phyloP scores from a whole-genome alignment of 208 protist genomes.

The Trypanosoma lewisi region DNA sequence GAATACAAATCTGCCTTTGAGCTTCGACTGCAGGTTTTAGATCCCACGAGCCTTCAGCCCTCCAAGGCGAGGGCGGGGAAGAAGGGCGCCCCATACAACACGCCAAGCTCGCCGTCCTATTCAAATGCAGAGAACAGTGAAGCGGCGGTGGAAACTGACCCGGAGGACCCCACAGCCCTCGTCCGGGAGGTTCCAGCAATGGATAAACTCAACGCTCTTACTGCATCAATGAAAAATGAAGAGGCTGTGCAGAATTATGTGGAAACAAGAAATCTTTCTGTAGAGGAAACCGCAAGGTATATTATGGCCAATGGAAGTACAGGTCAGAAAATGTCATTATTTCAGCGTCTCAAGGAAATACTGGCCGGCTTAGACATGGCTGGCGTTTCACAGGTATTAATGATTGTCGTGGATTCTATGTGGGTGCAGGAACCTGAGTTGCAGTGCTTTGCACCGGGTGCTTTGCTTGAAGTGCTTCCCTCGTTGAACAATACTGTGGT shows the following conservation, averaged over 20 bases:
- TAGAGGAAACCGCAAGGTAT: slow-evolving; percentile 79
- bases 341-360: slow-evolving; percentile 64
- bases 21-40: slow-evolving; percentile 73
- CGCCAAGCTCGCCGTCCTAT: not conserved
- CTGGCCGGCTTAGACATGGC: slow-evolving; percentile 52
- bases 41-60: slow-evolving; percentile 39
- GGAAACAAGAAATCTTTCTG: slow-evolving; percentile 75
- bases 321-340: slow-evolving; percentile 78
- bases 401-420: slow-evolving; percentile 82
- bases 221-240: slow-evolving; percentile 76
- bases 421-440: slow-evolving; percentile 87
- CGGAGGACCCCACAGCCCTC: slow-evolving; percentile 82
- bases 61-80: slow-evolving; percentile 9
- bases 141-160: slow-evolving; percentile 19
- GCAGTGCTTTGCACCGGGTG: slow-evolving; percentile 74
- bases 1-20: slow-evolving; percentile 88
- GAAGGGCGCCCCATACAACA: not conserved
- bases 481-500: slow-evolving; percentile 51
- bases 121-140: slow-evolving; percentile 5
- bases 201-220: slow-evolving; percentile 88
- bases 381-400: slow-evolving; percentile 65
- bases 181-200: slow-evolving; percentile 79
- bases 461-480: slow-evolving; percentile 53
- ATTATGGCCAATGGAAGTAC: slow-evolving; percentile 91
- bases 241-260: slow-evolving; percentile 90